These are phyloP conservation scores for Sclerotinia sclerotiorum DNA, from an alignment of 2,329 filamentous ascomycete genomes.

Conservation along the genomic window DNA sequence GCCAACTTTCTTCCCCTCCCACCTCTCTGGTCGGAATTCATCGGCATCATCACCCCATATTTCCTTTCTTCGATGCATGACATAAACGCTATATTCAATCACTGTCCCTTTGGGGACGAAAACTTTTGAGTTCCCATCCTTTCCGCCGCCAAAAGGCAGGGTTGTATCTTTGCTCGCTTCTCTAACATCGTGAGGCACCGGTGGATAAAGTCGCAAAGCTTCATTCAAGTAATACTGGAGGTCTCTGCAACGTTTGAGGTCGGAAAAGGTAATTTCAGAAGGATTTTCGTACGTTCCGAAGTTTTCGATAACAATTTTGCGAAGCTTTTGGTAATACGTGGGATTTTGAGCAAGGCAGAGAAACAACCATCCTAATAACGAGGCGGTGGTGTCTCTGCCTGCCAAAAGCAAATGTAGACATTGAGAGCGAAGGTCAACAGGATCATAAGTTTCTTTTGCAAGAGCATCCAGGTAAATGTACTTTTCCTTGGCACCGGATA, in stretches of 20 bases:
- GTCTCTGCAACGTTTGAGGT: constrained; percentile 53
- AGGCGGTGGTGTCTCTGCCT: constrained; percentile 46
- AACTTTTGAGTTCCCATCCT: constrained; percentile 34
- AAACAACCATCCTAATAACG: constrained; percentile 41
- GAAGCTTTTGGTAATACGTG: constrained; percentile 38
- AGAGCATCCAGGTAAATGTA: constrained; percentile 46
- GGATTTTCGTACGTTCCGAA: constrained; percentile 42
- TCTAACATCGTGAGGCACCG: constrained; percentile 38
- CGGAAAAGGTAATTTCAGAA: constrained; percentile 49
- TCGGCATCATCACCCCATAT: constrained; percentile 44
- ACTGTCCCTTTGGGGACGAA: constrained; percentile 33
- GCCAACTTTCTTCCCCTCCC: constrained; percentile 35
- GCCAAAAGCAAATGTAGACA: constrained; percentile 42
- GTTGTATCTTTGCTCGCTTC: constrained; percentile 29
- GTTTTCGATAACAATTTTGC: constrained; percentile 24
- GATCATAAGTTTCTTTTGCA: constrained; percentile 48
- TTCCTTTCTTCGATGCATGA: constrained; percentile 43
- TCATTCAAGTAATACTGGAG: constrained; percentile 57
- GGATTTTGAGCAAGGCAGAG: constrained; percentile 34
- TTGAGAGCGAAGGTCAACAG: constrained; percentile 48
- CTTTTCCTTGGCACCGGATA: constrained; percentile 47
- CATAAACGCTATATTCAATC: constrained; percentile 26
- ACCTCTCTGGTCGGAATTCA: constrained; percentile 45
- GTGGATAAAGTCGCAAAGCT: constrained; percentile 43
- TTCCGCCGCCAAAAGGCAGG: constrained; percentile 39